Evolutionary conservation across 495 filamentous ascomycete species (phyloP).

Genomic region (Friedmanniomyces simplex): DNA sequence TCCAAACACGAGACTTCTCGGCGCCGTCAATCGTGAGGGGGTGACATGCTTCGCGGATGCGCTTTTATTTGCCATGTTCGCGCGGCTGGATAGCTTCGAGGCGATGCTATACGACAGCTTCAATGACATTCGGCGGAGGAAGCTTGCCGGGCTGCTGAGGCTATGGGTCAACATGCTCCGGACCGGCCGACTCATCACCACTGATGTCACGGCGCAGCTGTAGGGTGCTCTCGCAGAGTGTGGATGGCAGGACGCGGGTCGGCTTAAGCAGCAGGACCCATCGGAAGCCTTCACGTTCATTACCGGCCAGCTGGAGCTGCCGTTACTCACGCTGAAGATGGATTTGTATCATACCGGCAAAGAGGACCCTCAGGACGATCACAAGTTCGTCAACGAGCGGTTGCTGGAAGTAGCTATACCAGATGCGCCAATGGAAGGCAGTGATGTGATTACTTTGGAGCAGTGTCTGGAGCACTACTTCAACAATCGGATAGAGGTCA

Average conservation of each 20-base stretch:
- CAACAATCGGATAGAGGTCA: conserved; percentile 87
- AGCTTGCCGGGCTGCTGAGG: conserved; percentile 61
- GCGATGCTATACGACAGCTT: conserved; percentile 70
- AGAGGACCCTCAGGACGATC: conserved; percentile 73
- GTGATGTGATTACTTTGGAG: conserved; percentile 63
- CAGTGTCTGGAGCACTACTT: conserved; percentile 90
- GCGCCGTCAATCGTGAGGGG: conserved; percentile 73
- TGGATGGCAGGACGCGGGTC: conserved; percentile 77
- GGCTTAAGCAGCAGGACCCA: conserved; percentile 74
- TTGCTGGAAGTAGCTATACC: conserved; percentile 77
- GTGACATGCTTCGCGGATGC: conserved; percentile 91
- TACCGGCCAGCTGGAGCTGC: conserved; percentile 75
- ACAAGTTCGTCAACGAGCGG: conserved; percentile 86
- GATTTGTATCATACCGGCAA: conserved; percentile 86
- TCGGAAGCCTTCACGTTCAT: conserved; percentile 95
- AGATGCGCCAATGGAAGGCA: conserved; percentile 49
- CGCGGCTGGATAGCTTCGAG: conserved; percentile 78
- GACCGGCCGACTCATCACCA: conserved; percentile 71
- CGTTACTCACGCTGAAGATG: conserved; percentile 83
- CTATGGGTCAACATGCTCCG: conserved; percentile 91
- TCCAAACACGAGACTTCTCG: conserved; percentile 58
- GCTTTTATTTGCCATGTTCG: conserved; percentile 95
- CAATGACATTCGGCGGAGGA: conserved; percentile 57
- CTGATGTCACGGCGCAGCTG: conserved; percentile 72
- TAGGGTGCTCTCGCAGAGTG: conserved; percentile 77